These are phyloP conservation scores for Collariella sp. DNA, from an alignment of 495 filamentous ascomycete genomes.

Conservation along the genomic window DNA sequence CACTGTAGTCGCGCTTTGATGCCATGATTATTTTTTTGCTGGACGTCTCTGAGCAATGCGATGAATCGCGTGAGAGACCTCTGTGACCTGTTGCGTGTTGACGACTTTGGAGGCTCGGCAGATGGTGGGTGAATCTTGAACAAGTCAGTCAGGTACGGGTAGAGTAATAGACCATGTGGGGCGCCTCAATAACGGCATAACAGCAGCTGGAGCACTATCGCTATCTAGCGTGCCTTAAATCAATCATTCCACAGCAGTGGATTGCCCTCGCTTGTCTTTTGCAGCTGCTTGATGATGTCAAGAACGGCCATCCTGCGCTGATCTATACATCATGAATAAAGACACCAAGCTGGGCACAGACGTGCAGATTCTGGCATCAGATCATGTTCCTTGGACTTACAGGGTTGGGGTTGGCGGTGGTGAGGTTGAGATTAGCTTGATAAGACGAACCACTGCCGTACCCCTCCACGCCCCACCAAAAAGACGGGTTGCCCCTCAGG, in stretches of 20 bases:
- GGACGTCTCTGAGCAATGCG: neutral
- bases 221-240: too few relatives aligned
- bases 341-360: neutral
- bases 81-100: neutral
- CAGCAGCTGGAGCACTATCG: too few relatives aligned
- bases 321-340: neutral
- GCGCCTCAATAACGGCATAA: too few relatives aligned
- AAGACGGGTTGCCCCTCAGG: constrained; percentile 17
- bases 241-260: too few relatives aligned
- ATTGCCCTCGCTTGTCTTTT: neutral
- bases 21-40: too few relatives aligned
- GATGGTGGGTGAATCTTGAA: neutral
- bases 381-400: too few relatives aligned
- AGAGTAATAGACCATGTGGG: too few relatives aligned
- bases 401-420: neutral
- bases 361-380: too few relatives aligned
- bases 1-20: constrained; percentile 22
- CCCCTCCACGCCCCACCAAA: constrained; percentile 20
- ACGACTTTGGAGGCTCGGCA: neutral
- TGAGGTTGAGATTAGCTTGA: constrained; percentile 3
- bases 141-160: too few relatives aligned
- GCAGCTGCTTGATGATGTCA: neutral
- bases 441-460: neutral
- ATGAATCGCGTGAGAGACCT: neutral
- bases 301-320: too few relatives aligned